Conservation (phyloP, 176 grass and related monocot genomes). For the Thalia dealbata region DNA sequence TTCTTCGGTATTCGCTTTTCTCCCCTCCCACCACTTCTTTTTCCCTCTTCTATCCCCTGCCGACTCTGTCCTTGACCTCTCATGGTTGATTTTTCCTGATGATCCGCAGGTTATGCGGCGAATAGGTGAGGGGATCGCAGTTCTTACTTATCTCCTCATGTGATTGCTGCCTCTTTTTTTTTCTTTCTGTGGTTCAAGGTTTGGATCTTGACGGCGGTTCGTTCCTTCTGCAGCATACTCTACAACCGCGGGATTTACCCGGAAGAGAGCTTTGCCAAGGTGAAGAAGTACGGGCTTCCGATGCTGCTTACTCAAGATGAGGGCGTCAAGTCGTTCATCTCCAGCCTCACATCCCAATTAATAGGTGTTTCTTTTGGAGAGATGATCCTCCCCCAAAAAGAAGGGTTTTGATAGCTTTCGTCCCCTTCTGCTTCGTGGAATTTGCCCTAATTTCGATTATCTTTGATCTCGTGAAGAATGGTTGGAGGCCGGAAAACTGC, state of each 20-base stretch:
- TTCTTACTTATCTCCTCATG: neutral
- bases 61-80: neutral
- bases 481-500: slow-evolving; percentile 80
- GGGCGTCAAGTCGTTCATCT: slow-evolving; percentile 63
- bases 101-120: slow-evolving; percentile 69
- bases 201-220: neutral
- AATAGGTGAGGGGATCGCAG: slow-evolving; percentile 46
- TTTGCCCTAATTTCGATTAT: neutral
- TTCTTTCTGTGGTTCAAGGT: neutral
- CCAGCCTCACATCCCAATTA: slow-evolving; percentile 68
- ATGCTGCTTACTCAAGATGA: slow-evolving; percentile 90
- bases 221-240: slow-evolving; percentile 50
- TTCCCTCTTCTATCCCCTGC: neutral
- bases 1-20: slow-evolving; percentile 56
- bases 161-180: neutral
- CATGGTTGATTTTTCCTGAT: slow-evolving; percentile 15
- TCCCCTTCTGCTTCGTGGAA: neutral
- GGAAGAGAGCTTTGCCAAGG: slow-evolving; percentile 86
- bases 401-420: neutral
- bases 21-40: too few species aligned
- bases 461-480: slow-evolving; percentile 45
- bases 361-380: slow-evolving; percentile 27
- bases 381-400: neutral
- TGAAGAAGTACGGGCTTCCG: slow-evolving; percentile 94
- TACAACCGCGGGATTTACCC: slow-evolving; percentile 91